Conservation (phyloP, 2,329 filamentous ascomycete species). For the Beauveria medogensis region DNA sequence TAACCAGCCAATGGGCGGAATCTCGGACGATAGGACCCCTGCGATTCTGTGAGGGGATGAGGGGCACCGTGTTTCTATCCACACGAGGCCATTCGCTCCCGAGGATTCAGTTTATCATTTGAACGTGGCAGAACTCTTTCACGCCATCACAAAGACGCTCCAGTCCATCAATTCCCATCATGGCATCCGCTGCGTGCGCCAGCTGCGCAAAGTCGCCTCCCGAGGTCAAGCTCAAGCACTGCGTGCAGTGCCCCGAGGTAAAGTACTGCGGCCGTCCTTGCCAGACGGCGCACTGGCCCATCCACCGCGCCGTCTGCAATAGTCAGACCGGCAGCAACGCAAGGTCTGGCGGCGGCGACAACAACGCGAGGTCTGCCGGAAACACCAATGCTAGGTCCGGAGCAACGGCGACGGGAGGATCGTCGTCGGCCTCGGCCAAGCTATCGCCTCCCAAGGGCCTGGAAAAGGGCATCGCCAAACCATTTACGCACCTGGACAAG, state of each 20-base stretch:
- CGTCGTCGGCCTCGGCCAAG: not conserved
- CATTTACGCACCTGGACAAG: slow-evolving; percentile 33
- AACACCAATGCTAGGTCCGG: too few relatives aligned
- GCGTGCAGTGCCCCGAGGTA: slow-evolving; percentile 37
- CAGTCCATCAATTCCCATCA: not conserved
- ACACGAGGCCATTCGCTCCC: too few relatives aligned
- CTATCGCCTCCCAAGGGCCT: slow-evolving; percentile 21
- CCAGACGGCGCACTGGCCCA: slow-evolving; percentile 42
- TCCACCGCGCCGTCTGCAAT: slow-evolving; percentile 37
- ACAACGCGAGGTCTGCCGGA: too few relatives aligned
- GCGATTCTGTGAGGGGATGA: too few relatives aligned
- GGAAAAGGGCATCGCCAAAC: slow-evolving; percentile 21
- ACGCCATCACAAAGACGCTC: too few relatives aligned
- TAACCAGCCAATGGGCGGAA: too few relatives aligned
- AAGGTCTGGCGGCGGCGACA: too few relatives aligned
- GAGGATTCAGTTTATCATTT: too few relatives aligned
- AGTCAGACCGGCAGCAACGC: slow-evolving; percentile 13
- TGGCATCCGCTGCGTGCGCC: slow-evolving; percentile 15
- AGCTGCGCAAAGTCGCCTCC: slow-evolving; percentile 23
- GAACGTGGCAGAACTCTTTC: too few relatives aligned
- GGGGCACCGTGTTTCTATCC: too few relatives aligned
- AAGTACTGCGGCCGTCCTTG: slow-evolving; percentile 45
- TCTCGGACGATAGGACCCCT: too few relatives aligned
- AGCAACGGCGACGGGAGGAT: not conserved
- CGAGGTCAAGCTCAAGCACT: slow-evolving; percentile 27